Evolutionary conservation across 1,284 basidiomycete species (phyloP).

Genomic region (Cryptococcus sp.): DNA sequence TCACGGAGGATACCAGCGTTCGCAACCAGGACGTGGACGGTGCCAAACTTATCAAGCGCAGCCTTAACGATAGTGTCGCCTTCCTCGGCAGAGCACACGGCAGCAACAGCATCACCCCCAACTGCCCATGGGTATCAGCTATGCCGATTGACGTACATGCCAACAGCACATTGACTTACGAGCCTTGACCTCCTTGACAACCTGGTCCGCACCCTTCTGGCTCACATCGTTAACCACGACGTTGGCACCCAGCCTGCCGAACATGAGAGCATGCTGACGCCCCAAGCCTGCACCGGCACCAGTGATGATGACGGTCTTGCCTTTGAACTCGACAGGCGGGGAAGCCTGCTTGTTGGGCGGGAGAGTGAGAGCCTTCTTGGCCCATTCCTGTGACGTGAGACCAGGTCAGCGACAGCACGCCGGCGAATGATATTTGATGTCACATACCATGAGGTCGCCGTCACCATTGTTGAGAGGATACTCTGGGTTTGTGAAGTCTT

Average conservation of each 20-base stretch:
- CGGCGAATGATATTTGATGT: background rate
- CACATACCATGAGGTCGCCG: conserved; percentile 61
- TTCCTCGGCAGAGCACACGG: conserved; percentile 78
- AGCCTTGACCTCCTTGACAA: conserved; percentile 82
- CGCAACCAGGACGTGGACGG: conserved; percentile 83
- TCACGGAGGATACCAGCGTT: conserved; percentile 94
- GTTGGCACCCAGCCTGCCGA: conserved; percentile 84
- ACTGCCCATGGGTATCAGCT: conserved; percentile 66
- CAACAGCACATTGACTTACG: conserved; percentile 51
- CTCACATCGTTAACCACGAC: conserved; percentile 96
- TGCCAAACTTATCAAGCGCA: conserved; percentile 82
- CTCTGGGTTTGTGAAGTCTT: conserved; percentile 71
- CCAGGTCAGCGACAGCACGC: conserved; percentile 6
- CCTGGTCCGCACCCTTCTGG: conserved; percentile 74
- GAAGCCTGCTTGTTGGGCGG: conserved; percentile 70
- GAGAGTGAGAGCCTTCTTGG: conserved; percentile 62
- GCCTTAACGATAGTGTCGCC: conserved; percentile 85
- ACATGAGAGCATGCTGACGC: conserved; percentile 87
- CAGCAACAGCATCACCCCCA: conserved; percentile 83
- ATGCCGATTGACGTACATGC: background rate
- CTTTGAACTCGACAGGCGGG: conserved; percentile 74
- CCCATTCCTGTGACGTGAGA: conserved; percentile 47
- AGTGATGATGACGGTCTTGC: conserved; percentile 89
- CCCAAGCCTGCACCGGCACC: conserved; percentile 93
- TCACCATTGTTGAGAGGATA: conserved; percentile 71